phyloP scores from a whole-genome alignment of 495 filamentous ascomycete genomes.

The Pseudoneurospora amorphoporcata region DNA sequence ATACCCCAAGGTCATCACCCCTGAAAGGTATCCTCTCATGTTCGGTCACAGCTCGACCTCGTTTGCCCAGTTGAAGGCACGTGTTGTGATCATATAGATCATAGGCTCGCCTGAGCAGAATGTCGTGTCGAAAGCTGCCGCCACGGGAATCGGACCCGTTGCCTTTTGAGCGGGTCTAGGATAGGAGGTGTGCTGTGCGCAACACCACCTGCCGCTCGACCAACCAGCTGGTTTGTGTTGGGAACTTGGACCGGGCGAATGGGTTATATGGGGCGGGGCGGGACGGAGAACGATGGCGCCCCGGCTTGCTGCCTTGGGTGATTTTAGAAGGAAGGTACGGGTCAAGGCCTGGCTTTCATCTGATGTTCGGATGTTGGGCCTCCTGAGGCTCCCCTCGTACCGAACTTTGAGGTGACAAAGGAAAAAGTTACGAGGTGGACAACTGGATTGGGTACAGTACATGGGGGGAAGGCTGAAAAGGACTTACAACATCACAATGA shows the following conservation, averaged over 20 bases:
- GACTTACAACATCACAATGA: slow-evolving; percentile 49
- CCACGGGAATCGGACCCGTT: not conserved
- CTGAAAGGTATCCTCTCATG: not conserved
- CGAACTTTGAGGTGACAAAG: not conserved
- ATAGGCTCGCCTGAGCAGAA: not conserved
- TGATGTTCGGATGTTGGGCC: not conserved
- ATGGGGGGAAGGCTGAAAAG: not conserved
- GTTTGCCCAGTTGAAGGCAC: not conserved
- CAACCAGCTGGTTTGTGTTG: not conserved
- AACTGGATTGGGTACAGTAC: not conserved
- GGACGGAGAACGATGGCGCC: not conserved
- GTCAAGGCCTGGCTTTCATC: not conserved
- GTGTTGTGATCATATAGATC: not conserved
- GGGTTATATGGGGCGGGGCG: not conserved
- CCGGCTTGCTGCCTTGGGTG: not conserved
- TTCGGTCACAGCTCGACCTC: not conserved
- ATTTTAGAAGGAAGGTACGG: not conserved
- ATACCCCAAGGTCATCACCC: not conserved
- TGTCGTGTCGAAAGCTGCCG: not conserved
- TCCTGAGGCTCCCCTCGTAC: not conserved
- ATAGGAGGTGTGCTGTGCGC: not conserved
- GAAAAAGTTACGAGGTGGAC: not conserved
- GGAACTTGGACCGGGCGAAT: not conserved
- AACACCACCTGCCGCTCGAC: not conserved
- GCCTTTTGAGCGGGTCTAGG: not conserved